These are phyloP conservation scores for Pseudozyma thailandica DNA, from an alignment of 1,284 basidiomycete genomes.

Conservation along the genomic window DNA sequence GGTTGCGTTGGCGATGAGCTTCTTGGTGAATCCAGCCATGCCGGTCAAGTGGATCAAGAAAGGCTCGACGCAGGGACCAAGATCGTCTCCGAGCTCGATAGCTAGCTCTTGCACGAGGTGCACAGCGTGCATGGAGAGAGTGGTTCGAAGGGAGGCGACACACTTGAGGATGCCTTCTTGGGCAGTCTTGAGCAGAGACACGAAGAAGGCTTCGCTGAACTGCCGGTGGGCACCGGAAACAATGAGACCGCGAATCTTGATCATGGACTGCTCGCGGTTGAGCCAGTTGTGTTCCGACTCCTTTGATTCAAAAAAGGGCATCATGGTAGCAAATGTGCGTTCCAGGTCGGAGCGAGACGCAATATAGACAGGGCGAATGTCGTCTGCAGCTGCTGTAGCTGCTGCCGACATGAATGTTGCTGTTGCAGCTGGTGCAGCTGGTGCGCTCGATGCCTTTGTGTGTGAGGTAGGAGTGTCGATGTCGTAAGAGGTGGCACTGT, in stretches of 20 bases:
- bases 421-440: conserved; percentile 1
- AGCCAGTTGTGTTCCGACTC: conserved; percentile 98
- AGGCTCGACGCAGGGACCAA: conserved; percentile 73
- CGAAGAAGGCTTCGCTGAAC: conserved; percentile 77
- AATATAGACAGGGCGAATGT: conserved; percentile 73
- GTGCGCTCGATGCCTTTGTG: conserved; percentile 3
- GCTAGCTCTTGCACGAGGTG: conserved; percentile 82
- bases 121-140: conserved; percentile 83
- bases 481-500: conserved; percentile 6
- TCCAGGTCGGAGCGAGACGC: conserved; percentile 86
- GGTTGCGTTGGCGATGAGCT: conserved; percentile 86
- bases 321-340: conserved; percentile 81
- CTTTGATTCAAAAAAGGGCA: conserved; percentile 86
- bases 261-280: conserved; percentile 80
- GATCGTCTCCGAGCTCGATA: conserved; percentile 68
- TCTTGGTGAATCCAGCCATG: conserved; percentile 95
- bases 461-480: conserved; percentile 5
- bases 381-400: conserved; percentile 41
- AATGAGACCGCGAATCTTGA: conserved; percentile 88
- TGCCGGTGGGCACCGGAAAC: conserved; percentile 81
- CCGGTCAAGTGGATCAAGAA: conserved; percentile 80
- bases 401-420: conserved; percentile 26
- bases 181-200: conserved; percentile 79
- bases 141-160: conserved; percentile 90
- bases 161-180: conserved; percentile 86